A percentile compares a stretch with the other conserved stretches of the same genome.
These are phyloP conservation scores for Podospora pseudopauciseta DNA, from an alignment of 495 filamentous ascomycete species.

Conservation along the genomic window DNA sequence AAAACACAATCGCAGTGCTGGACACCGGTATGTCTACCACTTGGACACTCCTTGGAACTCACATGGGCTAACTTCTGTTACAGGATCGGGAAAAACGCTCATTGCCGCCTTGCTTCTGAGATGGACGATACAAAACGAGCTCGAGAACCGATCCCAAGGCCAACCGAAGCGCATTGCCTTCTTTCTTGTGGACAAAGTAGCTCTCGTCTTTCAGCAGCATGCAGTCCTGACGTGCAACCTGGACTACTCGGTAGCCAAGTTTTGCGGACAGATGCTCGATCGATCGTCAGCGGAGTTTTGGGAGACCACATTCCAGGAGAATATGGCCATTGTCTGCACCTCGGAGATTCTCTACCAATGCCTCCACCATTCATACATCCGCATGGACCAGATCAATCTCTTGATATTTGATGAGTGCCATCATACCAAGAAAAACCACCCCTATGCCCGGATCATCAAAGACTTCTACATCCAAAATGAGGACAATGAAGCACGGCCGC, in stretches of 20 bases:
- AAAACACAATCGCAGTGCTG: slow-evolving; percentile 93
- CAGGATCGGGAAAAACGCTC: slow-evolving; percentile 92
- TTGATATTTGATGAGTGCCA: slow-evolving; percentile 96
- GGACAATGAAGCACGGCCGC: slow-evolving; percentile 52
- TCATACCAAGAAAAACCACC: slow-evolving; percentile 91
- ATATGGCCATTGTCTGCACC: slow-evolving; percentile 91
- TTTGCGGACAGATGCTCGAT: slow-evolving; percentile 63
- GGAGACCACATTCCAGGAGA: slow-evolving; percentile 60
- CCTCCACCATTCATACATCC: slow-evolving; percentile 76
- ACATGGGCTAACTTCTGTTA: slow-evolving; percentile 12
- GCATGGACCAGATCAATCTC: slow-evolving; percentile 81
- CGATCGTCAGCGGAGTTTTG: slow-evolving; percentile 61
- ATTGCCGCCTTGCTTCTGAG: slow-evolving; percentile 87
- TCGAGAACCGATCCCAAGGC: slow-evolving; percentile 63
- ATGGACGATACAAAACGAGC: slow-evolving; percentile 72
- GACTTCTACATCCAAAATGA: slow-evolving; percentile 64
- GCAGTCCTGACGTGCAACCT: slow-evolving; percentile 80
- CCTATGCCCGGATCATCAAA: slow-evolving; percentile 88
- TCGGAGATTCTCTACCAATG: slow-evolving; percentile 79
- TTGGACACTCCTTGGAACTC: background rate
- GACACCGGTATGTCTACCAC: slow-evolving; percentile 63
- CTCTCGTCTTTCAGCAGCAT: slow-evolving; percentile 86
- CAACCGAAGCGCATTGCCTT: slow-evolving; percentile 66
- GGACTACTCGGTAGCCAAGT: slow-evolving; percentile 70
- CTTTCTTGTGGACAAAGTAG: slow-evolving; percentile 88